phyloP scores from a whole-genome alignment of 768 basidiomycete species.

The Cystobasidium tubakii region DNA sequence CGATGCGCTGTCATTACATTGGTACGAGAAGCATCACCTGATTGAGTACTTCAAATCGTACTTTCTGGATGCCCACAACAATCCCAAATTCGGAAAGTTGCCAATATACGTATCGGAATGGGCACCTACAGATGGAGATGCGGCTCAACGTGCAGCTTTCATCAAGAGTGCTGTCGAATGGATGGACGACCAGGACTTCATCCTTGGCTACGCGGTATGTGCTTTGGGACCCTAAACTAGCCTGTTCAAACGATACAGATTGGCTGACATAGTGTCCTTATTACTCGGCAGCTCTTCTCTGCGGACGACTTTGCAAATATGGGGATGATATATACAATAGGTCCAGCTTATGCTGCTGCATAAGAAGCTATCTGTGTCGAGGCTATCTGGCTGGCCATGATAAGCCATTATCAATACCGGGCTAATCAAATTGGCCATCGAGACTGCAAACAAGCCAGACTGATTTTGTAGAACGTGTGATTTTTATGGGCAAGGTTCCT shows the following conservation, averaged over 20 bases:
- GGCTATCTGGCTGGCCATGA: too few relatives aligned
- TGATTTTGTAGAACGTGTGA: too few relatives aligned
- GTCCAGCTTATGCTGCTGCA: slow-evolving; percentile 9
- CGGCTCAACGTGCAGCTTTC: background rate
- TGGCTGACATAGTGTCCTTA: background rate
- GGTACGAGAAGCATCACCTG: background rate
- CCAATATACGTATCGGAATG: background rate
- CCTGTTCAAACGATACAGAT: background rate
- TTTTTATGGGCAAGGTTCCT: too few relatives aligned
- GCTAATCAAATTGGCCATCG: too few relatives aligned
- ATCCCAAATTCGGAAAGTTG: background rate
- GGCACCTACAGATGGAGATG: background rate
- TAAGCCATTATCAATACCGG: too few relatives aligned
- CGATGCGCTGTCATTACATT: background rate
- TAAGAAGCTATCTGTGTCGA: background rate
- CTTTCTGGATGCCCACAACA: background rate
- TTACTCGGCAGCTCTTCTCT: background rate
- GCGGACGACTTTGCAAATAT: background rate
- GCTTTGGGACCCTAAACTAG: background rate
- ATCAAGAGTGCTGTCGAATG: background rate
- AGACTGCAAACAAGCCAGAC: too few relatives aligned
- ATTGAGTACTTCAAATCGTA: background rate
- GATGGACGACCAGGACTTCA: slow-evolving; percentile 1
- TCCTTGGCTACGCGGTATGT: background rate
- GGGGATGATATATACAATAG: background rate